These are phyloP conservation scores for Chlorella sp. DNA, from an alignment of 139 green algal genomes.

Conservation along the genomic window DNA sequence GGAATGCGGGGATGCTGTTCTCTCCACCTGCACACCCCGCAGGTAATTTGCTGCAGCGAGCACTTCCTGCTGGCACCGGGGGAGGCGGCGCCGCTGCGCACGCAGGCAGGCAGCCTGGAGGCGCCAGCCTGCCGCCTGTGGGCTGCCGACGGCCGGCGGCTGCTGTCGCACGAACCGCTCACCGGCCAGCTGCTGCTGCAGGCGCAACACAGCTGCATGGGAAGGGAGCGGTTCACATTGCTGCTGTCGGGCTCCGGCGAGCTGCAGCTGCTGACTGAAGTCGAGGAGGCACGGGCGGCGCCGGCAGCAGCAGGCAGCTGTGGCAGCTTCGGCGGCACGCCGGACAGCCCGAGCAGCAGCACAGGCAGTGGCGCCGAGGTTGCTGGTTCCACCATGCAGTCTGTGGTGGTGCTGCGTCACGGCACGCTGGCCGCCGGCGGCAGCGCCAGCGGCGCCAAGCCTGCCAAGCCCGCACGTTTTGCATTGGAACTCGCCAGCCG, in stretches of 20 bases:
- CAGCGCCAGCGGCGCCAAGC: not conserved
- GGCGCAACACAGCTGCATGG: constrained; percentile 3
- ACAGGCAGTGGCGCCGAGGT: not conserved
- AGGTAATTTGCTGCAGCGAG: constrained; percentile 44
- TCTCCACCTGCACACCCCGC: not conserved
- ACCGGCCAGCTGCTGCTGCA: constrained; percentile 26
- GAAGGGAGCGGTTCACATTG: constrained; percentile 28
- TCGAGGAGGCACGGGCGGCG: not conserved
- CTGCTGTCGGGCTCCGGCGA: not conserved
- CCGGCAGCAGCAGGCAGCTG: not conserved
- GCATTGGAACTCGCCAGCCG: constrained; percentile 30
- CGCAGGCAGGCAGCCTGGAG: not conserved
- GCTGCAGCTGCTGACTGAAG: not conserved
- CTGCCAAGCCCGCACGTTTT: constrained; percentile 14
- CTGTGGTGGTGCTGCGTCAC: not conserved
- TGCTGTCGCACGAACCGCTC: constrained; percentile 1
- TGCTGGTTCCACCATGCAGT: not conserved
- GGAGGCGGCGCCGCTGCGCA: not conserved
- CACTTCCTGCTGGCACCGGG: constrained; percentile 36
- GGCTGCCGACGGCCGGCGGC: not conserved
- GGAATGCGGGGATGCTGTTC: too few species aligned
- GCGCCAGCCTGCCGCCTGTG: not conserved
- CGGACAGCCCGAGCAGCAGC: not conserved
- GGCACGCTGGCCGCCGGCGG: not conserved
- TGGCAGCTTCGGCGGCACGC: not conserved